phyloP scores from a whole-genome alignment of 75 land plant species.

The Pinus tabuliformis region DNA sequence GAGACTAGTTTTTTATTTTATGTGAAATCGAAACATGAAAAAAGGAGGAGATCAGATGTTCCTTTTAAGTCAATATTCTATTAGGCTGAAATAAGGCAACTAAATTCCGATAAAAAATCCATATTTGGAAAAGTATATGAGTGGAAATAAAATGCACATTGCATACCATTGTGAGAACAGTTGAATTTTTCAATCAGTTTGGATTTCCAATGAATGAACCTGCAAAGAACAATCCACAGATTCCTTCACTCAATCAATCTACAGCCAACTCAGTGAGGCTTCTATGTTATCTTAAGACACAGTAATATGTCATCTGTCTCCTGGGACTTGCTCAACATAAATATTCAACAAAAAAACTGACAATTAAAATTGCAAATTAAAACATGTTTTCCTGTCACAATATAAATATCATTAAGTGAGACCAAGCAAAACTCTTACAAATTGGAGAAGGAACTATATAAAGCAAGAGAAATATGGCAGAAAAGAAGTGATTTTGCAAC shows the following conservation, averaged over 20 bases:
- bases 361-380: too few species aligned
- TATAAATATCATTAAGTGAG: too few species aligned
- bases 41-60: background rate
- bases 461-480: too few species aligned
- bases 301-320: background rate
- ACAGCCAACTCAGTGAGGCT: background rate
- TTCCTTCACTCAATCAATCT: background rate
- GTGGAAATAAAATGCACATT: background rate
- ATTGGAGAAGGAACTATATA: too few species aligned
- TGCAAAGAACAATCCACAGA: background rate
- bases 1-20: background rate
- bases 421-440: too few species aligned
- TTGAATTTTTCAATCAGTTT: background rate
- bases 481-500: too few species aligned
- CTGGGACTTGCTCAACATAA: background rate
- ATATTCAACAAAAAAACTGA: too few species aligned
- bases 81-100: background rate
- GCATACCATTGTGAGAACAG: constrained; percentile 7
- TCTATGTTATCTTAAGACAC: background rate
- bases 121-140: background rate
- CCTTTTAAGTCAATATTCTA: background rate
- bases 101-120: background rate
- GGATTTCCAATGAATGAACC: background rate
- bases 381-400: too few species aligned
- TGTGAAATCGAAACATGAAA: background rate